These are phyloP conservation scores for Pleurotus djamor DNA, from an alignment of 768 basidiomycete genomes.

Conservation along the genomic window DNA sequence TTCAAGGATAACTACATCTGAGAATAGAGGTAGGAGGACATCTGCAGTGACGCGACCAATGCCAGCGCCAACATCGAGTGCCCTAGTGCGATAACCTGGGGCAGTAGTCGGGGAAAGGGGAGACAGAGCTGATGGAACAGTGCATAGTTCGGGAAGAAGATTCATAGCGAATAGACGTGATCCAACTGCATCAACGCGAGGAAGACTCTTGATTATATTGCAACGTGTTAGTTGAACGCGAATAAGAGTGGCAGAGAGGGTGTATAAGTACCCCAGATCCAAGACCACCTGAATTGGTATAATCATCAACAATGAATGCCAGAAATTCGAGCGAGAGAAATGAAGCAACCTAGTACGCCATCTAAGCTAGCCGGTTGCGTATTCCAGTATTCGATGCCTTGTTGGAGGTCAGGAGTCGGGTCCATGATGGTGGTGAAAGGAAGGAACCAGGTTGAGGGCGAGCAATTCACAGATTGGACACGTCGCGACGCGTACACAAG, in stretches of 20 bases:
- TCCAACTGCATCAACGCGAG: constrained; percentile 86
- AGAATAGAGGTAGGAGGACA: constrained; percentile 86
- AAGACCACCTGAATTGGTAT: constrained; percentile 29
- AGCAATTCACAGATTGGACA: neutral
- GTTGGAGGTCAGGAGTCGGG: constrained; percentile 58
- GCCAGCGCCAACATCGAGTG: constrained; percentile 92
- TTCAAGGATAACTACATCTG: constrained; percentile 87
- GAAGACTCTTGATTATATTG: constrained; percentile 61
- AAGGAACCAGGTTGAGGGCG: constrained; percentile 8
- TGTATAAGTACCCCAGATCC: constrained; percentile 45
- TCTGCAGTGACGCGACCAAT: constrained; percentile 90
- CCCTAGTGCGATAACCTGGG: constrained; percentile 46
- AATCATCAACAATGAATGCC: no score
- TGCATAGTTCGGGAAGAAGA: constrained; percentile 76
- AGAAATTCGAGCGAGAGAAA: no score
- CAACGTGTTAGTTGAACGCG: neutral
- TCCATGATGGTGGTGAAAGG: constrained; percentile 10
- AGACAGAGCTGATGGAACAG: constrained; percentile 70
- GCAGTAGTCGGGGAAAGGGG: constrained; percentile 32
- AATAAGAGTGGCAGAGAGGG: neutral
- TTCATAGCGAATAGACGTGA: constrained; percentile 86
- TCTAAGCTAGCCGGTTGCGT: constrained; percentile 78
- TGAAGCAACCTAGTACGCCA: constrained; percentile 71
- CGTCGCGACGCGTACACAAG: constrained; percentile 6
- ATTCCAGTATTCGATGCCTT: constrained; percentile 87